phyloP scores from a whole-genome alignment of 108 stramenopile genomes.

The Cyclotella atomus region DNA sequence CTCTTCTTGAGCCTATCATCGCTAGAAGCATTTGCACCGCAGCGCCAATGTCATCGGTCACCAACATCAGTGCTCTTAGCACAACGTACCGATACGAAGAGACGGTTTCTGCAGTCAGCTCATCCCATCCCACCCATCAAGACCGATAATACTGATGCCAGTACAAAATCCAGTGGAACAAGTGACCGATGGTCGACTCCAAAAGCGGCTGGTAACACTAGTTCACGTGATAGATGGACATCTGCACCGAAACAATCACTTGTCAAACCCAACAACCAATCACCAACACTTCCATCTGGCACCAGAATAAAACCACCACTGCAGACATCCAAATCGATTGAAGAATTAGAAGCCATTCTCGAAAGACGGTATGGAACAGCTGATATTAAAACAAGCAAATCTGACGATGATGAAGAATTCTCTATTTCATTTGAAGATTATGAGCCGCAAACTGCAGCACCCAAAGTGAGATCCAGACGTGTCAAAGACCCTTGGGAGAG shows the following conservation, averaged over 20 bases:
- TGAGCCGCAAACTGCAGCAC: slow-evolving; percentile 5
- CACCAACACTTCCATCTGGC: neutral
- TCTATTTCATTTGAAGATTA: slow-evolving; percentile 18
- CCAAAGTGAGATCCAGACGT: slow-evolving; percentile 25
- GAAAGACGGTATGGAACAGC: slow-evolving; percentile 69
- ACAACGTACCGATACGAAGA: slow-evolving; percentile 14
- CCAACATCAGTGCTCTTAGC: neutral
- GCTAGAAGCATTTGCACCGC: neutral
- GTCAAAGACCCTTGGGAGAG: slow-evolving; percentile 66
- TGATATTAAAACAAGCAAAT: neutral
- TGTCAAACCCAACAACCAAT: neutral
- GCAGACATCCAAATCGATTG: slow-evolving; percentile 67
- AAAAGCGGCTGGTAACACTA: too few species aligned
- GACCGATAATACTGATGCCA: slow-evolving; percentile 13
- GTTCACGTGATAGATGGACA: neutral
- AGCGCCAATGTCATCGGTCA: neutral
- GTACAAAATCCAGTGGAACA: too few species aligned
- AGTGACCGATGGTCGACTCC: too few species aligned
- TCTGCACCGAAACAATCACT: too few species aligned
- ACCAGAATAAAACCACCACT: slow-evolving; percentile 22
- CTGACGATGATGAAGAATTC: slow-evolving; percentile 30
- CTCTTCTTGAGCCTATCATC: neutral
- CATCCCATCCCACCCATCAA: slow-evolving; percentile 18
- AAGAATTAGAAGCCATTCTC: slow-evolving; percentile 75
- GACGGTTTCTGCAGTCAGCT: slow-evolving; percentile 43